A percentile compares a stretch with the other conserved stretches of the same genome.
These are phyloP conservation scores for Mimosa pudica DNA, from an alignment of 306 rosid genomes.

Conservation along the genomic window DNA sequence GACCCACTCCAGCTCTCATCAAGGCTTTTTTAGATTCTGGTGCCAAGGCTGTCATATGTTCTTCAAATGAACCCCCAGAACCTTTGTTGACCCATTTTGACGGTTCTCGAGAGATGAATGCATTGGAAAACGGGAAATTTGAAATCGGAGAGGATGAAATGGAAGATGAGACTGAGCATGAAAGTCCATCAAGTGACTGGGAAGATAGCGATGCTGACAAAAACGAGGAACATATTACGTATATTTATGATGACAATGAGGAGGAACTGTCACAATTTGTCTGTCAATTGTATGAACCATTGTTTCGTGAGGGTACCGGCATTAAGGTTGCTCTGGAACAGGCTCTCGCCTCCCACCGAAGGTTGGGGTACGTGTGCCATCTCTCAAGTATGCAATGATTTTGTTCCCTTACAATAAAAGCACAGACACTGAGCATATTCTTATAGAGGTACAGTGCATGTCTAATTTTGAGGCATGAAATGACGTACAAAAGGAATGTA, in stretches of 20 bases:
- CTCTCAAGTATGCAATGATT: slow-evolving; percentile 63
- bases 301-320: slow-evolving; percentile 72
- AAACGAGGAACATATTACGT: slow-evolving; percentile 41
- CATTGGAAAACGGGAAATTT: slow-evolving; percentile 74
- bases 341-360: slow-evolving; percentile 79
- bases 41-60: slow-evolving; percentile 88
- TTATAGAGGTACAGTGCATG: slow-evolving; percentile 34
- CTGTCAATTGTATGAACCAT: slow-evolving; percentile 72
- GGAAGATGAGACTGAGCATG: slow-evolving; percentile 64
- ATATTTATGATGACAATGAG: slow-evolving; percentile 72
- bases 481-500: slow-evolving; percentile 16
- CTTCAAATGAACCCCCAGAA: slow-evolving; percentile 79
- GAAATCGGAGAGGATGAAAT: slow-evolving; percentile 94
- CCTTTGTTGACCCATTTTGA: slow-evolving; percentile 45
- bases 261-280: slow-evolving; percentile 80
- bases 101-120: slow-evolving; percentile 63
- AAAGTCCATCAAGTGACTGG: slow-evolving; percentile 93
- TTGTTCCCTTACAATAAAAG: slow-evolving; percentile 24
- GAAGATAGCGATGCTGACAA: slow-evolving; percentile 86
- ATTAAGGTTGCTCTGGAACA: slow-evolving; percentile 74
- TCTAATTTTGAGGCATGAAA: slow-evolving; percentile 65
- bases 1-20: slow-evolving; percentile 71
- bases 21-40: slow-evolving; percentile 85
- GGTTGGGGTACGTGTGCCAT: slow-evolving; percentile 84
- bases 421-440: background rate